These are phyloP conservation scores for Schwanniomyces etchellsii DNA, from an alignment of 1,139 yeast species.

Conservation along the genomic window DNA sequence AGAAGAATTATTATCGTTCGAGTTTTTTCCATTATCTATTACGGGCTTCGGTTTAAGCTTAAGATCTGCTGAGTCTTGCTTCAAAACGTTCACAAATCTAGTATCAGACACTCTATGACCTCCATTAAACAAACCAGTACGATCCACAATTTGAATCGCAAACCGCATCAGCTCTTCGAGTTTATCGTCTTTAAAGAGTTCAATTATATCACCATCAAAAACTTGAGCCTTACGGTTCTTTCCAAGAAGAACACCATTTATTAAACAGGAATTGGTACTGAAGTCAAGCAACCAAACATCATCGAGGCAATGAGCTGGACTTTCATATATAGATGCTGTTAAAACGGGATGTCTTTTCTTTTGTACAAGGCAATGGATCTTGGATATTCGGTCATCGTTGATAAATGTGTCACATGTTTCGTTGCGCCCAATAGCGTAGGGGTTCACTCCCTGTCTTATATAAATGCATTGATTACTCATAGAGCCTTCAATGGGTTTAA, in stretches of 20 bases:
- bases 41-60: slow-evolving; percentile 25
- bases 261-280: slow-evolving; percentile 74
- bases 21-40: slow-evolving; percentile 8
- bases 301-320: slow-evolving; percentile 63
- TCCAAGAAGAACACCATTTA: slow-evolving; percentile 56
- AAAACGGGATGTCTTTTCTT: slow-evolving; percentile 56
- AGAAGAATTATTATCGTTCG: slow-evolving; percentile 1
- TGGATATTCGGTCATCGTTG: slow-evolving; percentile 73
- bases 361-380: slow-evolving; percentile 69
- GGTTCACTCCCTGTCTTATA: slow-evolving; percentile 57
- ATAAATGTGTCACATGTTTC: slow-evolving; percentile 55
- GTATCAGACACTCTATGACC: slow-evolving; percentile 19
- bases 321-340: slow-evolving; percentile 47
- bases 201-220: slow-evolving; percentile 59
- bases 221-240: slow-evolving; percentile 58
- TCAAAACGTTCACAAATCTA: slow-evolving; percentile 15
- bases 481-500: slow-evolving; percentile 26
- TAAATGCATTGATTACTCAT: slow-evolving; percentile 38
- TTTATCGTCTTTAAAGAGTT: slow-evolving; percentile 56
- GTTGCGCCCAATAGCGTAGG: slow-evolving; percentile 61
- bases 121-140: slow-evolving; percentile 51
- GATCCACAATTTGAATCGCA: slow-evolving; percentile 44
- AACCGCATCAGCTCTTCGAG: slow-evolving; percentile 50
- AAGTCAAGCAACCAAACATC: slow-evolving; percentile 80
- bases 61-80: slow-evolving; percentile 24